Conservation (phyloP, 768 basidiomycete genomes). For the Termitomyces sp. region DNA sequence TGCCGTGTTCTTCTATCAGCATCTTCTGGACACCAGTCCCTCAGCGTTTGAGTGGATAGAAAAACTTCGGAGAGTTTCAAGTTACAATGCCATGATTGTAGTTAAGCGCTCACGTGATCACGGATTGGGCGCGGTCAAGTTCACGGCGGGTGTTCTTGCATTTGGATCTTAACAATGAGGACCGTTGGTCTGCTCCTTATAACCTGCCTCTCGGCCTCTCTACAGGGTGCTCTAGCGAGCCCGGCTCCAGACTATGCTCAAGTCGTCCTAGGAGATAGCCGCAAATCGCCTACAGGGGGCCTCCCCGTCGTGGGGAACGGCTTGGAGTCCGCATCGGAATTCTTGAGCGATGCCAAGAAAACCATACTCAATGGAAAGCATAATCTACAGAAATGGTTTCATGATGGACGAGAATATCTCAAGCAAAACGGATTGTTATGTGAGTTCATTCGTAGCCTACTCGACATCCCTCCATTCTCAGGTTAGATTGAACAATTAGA, state of each 20-base stretch:
- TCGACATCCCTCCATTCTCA: background rate
- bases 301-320: background rate
- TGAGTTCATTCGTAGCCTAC: slow-evolving; percentile 29
- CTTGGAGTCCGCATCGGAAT: slow-evolving; percentile 22
- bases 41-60: background rate
- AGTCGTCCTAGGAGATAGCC: slow-evolving; percentile 31
- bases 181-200: slow-evolving; percentile 6
- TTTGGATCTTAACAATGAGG: slow-evolving; percentile 12
- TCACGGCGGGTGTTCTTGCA: no score
- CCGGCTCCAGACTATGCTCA: slow-evolving; percentile 27
- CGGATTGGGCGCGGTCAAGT: background rate
- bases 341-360: slow-evolving; percentile 37
- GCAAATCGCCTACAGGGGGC: slow-evolving; percentile 10
- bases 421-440: slow-evolving; percentile 69
- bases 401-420: slow-evolving; percentile 60
- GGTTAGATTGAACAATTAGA: slow-evolving; percentile 31
- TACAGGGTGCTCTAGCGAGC: slow-evolving; percentile 1
- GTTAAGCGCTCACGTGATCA: background rate
- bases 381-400: slow-evolving; percentile 55
- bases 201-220: slow-evolving; percentile 6
- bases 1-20: background rate
- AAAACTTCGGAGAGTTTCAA: background rate
- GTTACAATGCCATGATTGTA: no score
- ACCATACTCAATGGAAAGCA: slow-evolving; percentile 37
- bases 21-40: background rate